Conservation (phyloP, 2,329 filamentous ascomycete genomes). For the Byssoonygena ceratinophila region DNA sequence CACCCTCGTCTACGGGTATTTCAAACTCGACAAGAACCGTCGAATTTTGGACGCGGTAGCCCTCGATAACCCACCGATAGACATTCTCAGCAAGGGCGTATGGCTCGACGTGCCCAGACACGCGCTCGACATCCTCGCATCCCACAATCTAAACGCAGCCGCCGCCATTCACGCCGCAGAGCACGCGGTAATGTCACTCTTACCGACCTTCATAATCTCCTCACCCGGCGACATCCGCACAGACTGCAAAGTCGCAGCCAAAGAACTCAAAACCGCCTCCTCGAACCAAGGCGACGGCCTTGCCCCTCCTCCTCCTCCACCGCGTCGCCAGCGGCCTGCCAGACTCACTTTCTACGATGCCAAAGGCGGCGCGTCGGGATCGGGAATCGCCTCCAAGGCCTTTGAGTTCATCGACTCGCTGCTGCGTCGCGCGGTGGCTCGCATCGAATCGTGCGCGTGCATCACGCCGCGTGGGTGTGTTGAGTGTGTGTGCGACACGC, state of each 20-base stretch:
- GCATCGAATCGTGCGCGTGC: conserved; percentile 68
- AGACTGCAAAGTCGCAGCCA: conserved; percentile 80
- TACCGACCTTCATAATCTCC: conserved; percentile 83
- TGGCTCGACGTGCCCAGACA: conserved; percentile 82
- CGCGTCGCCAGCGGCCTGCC: conserved; percentile 65
- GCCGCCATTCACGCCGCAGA: conserved; percentile 91
- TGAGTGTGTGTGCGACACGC: conserved; percentile 78
- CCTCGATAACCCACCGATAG: conserved; percentile 85
- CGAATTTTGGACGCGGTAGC: conserved; percentile 84
- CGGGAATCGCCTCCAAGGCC: conserved; percentile 80
- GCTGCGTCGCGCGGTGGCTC: conserved; percentile 60
- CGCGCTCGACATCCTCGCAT: conserved; percentile 68
- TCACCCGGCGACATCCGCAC: conserved; percentile 87
- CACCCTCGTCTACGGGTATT: conserved; percentile 88
- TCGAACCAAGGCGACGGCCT: not conserved
- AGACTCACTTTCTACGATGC: conserved; percentile 89
- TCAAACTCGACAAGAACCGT: conserved; percentile 81
- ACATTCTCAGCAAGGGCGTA: conserved; percentile 76
- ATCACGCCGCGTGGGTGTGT: conserved; percentile 59
- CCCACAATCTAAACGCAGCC: conserved; percentile 64
- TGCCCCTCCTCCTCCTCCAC: conserved; percentile 30
- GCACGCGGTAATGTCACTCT: conserved; percentile 73
- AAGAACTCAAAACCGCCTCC: conserved; percentile 56
- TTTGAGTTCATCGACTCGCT: conserved; percentile 84
- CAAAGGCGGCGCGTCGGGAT: conserved; percentile 73